Evolutionary conservation across 75 land plant species (phyloP), one percentile per base, ranked within the genome.

Genomic region (Pseudotsuga menziesii): DNA sequence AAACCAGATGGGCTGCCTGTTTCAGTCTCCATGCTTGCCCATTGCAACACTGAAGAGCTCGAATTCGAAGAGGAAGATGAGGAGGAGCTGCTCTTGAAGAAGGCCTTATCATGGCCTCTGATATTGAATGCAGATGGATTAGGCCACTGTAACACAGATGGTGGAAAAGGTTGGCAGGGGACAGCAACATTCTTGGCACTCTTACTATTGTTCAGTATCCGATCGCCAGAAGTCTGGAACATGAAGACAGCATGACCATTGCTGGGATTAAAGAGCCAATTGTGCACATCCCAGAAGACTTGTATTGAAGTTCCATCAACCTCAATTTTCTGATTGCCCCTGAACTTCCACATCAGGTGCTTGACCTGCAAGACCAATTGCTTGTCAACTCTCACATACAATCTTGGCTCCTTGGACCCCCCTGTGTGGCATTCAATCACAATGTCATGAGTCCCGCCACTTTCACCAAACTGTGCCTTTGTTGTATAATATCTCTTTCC

Each of bases 241-340:
- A 89, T 78, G 76, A 89, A 87, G 57, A 83, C 87, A 26, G 82
- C 85, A 82, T 85, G 79, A 15, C 84, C 86, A 5, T 83, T 60
- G 0, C 77, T 17, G 0, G 87, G 82, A 72, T 83, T 86, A 80
- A 85, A 91, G 67, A 91, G 78, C 98, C 98, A 95, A 60, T 87
- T 91, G 75, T 93, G 92, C 54, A 95, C 93, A 80, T 95, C 98
- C 98, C 98, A 95, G 79, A 95, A 80, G 78, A 95, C 76, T 77
- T 95, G 93, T 73, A 95, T 89, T 57, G 92, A 84, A 78, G 83
- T 78, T 2, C 93, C 93, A 77, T 93, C 93, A 17, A 93, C 84
- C 62, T 91, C 76, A 44, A 93, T 86, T 1, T 87, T 93, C 82
- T 95, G 93, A 60, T 91, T 93, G 5, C 96, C 98, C 66, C 96